Conservation (phyloP, 768 basidiomycete species). For the Trametes meyenii region DNA sequence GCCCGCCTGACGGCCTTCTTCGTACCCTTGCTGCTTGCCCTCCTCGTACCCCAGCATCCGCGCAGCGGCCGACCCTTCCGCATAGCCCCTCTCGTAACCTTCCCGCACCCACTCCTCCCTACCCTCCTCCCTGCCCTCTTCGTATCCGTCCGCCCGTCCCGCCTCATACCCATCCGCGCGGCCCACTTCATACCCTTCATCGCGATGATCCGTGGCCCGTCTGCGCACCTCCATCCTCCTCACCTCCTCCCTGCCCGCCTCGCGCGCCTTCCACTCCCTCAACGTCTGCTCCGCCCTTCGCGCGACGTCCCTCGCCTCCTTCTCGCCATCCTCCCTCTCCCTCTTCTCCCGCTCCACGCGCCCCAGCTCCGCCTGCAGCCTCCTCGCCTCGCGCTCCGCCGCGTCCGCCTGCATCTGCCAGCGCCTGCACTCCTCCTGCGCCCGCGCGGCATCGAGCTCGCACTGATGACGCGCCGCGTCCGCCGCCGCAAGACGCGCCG, state of each 20-base stretch:
- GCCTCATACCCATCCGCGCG: slow-evolving; percentile 48
- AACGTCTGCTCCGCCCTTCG: slow-evolving; percentile 48
- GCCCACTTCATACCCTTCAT: slow-evolving; percentile 40
- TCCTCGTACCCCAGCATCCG: slow-evolving; percentile 36
- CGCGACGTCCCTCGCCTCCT: slow-evolving; percentile 47
- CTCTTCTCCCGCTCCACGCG: slow-evolving; percentile 42
- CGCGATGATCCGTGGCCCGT: slow-evolving; percentile 45
- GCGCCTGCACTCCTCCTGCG: slow-evolving; percentile 48
- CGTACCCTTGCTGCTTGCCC: slow-evolving; percentile 39
- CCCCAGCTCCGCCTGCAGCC: slow-evolving; percentile 41
- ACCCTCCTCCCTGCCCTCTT: slow-evolving; percentile 45
- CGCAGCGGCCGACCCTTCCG: slow-evolving; percentile 37
- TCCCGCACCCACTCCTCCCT: slow-evolving; percentile 39
- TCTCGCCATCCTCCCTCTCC: slow-evolving; percentile 47
- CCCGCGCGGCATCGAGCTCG: slow-evolving; percentile 43
- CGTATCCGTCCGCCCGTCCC: slow-evolving; percentile 48
- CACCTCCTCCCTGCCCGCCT: slow-evolving; percentile 47
- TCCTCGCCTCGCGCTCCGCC: slow-evolving; percentile 43
- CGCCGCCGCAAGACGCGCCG: slow-evolving; percentile 40
- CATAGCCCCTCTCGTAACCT: slow-evolving; percentile 31
- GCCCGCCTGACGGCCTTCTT: slow-evolving; percentile 42
- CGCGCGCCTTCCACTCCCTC: slow-evolving; percentile 46
- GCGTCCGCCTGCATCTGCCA: slow-evolving; percentile 51
- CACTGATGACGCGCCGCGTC: slow-evolving; percentile 45
- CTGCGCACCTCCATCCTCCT: slow-evolving; percentile 43